Percentiles rank a stretch among this genome's conserved stretches.
These are phyloP conservation scores for Elaeis guineensis DNA, from an alignment of 176 grass and related monocot genomes.

Conservation along the genomic window DNA sequence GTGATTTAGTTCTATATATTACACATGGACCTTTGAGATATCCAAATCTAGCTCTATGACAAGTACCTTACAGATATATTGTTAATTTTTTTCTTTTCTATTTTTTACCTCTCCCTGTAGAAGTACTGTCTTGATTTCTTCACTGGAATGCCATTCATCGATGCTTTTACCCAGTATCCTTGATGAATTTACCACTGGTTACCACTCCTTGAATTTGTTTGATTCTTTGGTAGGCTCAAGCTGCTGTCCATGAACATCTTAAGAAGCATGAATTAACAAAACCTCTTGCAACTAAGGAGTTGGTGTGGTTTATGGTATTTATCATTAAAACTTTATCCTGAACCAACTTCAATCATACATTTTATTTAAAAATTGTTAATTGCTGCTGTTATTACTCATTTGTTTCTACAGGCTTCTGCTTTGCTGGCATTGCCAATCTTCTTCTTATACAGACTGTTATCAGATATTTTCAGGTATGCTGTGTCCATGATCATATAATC, in stretches of 20 bases:
- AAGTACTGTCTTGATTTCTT: no score
- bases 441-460: conserved; percentile 48
- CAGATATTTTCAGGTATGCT: conserved; percentile 50
- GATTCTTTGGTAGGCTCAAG: conserved; percentile 57
- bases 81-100: no score
- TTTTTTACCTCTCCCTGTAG: no score
- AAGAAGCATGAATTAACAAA: conserved; percentile 65
- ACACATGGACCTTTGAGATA: no score
- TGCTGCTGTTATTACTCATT: not conserved
- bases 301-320: conserved; percentile 83
- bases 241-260: conserved; percentile 58
- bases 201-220: not conserved
- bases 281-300: conserved; percentile 61
- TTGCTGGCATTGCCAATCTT: conserved; percentile 52
- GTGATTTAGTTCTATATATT: no score
- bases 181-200: no score
- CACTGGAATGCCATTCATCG: no score
- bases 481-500: not conserved
- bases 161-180: no score
- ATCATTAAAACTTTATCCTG: not conserved
- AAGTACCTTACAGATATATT: no score
- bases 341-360: no score
- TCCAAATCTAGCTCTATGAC: no score
- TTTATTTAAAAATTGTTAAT: no score
- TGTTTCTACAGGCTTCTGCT: conserved; percentile 58